These are phyloP conservation scores for Crataegus laevigata DNA, from an alignment of 306 rosid genomes.

Conservation along the genomic window DNA sequence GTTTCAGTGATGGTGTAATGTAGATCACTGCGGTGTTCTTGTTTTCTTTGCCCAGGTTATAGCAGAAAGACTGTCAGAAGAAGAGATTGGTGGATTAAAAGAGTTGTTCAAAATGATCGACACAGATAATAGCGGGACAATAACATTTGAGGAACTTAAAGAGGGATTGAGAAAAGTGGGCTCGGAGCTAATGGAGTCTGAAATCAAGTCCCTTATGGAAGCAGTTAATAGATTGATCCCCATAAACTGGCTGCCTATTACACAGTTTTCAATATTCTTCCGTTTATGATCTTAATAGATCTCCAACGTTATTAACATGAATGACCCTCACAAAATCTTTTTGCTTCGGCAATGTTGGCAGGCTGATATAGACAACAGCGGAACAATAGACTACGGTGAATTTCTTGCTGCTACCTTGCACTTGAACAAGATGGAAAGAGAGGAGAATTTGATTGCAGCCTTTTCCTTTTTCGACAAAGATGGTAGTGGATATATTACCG, in stretches of 20 bases:
- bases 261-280: background rate
- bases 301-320: background rate
- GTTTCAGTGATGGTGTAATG: background rate
- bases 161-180: constrained; percentile 71
- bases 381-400: constrained; percentile 87
- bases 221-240: constrained; percentile 48
- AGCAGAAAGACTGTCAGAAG: constrained; percentile 86
- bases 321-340: background rate
- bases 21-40: background rate
- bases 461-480: constrained; percentile 84
- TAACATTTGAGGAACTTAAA: constrained; percentile 86
- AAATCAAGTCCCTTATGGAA: constrained; percentile 76
- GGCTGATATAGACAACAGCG: constrained; percentile 90
- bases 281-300: background rate
- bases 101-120: constrained; percentile 88
- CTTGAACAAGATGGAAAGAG: constrained; percentile 85
- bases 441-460: constrained; percentile 79
- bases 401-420: constrained; percentile 89
- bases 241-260: constrained; percentile 8
- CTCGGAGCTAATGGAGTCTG: constrained; percentile 78
- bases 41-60: constrained; percentile 46
- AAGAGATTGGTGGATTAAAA: constrained; percentile 87
- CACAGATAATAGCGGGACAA: constrained; percentile 70
- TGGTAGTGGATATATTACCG: constrained; percentile 78
- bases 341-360: constrained; percentile 6